These are phyloP conservation scores for Aspergillus spinulosporus DNA, from an alignment of 2,329 filamentous ascomycete genomes.

Conservation along the genomic window DNA sequence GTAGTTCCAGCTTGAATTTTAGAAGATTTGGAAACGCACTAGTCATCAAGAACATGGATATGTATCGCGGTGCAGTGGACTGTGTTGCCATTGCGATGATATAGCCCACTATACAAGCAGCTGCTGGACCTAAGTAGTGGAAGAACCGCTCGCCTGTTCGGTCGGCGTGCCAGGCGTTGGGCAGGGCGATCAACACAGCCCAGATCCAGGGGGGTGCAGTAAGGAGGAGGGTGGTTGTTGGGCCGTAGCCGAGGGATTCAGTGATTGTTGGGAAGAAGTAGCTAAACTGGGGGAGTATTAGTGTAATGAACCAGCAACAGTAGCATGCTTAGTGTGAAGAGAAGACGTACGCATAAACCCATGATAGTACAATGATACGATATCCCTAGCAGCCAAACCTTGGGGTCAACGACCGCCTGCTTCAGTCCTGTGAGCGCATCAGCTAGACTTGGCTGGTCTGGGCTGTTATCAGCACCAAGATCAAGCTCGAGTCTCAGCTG, in stretches of 20 bases:
- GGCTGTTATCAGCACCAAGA: not conserved
- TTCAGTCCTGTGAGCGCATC: not conserved
- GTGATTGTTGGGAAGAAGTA: constrained; percentile 3
- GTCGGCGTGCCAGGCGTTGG: constrained; percentile 1
- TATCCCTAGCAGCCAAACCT: constrained; percentile 1
- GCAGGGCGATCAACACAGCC: not conserved
- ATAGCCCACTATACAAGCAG: not conserved
- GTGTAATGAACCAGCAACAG: not conserved
- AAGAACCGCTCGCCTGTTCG: constrained; percentile 1
- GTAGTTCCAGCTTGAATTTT: no score
- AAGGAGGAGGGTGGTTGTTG: not conserved
- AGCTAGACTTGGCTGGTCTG: not conserved
- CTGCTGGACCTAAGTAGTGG: not conserved
- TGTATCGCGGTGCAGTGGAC: not conserved
- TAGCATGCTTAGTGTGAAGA: not conserved
- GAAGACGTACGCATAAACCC: not conserved
- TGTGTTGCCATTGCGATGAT: not conserved
- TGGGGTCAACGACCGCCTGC: not conserved
- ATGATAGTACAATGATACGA: constrained; percentile 1
- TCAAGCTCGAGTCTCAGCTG: constrained; percentile 1
- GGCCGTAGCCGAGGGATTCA: not conserved
- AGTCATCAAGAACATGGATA: constrained; percentile 1
- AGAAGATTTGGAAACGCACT: not conserved
- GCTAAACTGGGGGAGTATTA: not conserved
- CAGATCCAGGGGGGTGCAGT: not conserved